Percentiles rank a stretch among this genome's conserved stretches.
phyloP scores from a whole-genome alignment of 2,329 filamentous ascomycete genomes.

The Claviceps pusilla region DNA sequence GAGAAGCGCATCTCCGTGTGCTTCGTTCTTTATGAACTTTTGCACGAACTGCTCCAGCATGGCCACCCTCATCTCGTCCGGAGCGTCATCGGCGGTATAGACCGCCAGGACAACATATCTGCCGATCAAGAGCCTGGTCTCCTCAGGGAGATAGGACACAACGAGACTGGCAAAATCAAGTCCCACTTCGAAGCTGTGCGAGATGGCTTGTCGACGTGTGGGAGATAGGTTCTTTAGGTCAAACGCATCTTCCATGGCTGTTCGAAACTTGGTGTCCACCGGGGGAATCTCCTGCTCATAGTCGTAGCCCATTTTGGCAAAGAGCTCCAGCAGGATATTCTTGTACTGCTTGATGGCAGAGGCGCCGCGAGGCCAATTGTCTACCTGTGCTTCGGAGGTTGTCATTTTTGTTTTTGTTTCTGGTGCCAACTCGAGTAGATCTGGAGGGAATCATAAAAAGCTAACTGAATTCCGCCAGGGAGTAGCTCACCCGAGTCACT shows the following conservation, averaged over 20 bases:
- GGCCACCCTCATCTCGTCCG: not conserved
- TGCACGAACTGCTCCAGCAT: not conserved
- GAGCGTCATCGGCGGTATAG: not conserved
- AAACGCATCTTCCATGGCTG: not conserved
- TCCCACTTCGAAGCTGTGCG: not conserved
- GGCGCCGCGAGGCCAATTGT: not conserved
- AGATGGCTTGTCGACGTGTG: not conserved
- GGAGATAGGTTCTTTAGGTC: not conserved
- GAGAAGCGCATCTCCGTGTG: not conserved
- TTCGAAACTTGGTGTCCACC: not conserved
- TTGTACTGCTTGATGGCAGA: not conserved
- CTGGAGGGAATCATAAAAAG: too few species aligned
- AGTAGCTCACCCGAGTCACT: too few species aligned
- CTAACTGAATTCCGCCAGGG: too few species aligned
- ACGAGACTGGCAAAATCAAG: not conserved
- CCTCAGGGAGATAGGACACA: not conserved
- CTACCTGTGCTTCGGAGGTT: too few species aligned
- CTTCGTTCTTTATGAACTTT: not conserved
- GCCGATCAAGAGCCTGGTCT: not conserved
- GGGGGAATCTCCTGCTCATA: not conserved
- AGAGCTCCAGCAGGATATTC: not conserved
- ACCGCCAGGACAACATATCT: not conserved
- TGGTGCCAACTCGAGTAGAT: not conserved
- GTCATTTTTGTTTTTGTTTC: not conserved
- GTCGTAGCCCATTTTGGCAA: not conserved